Base-by-base conservation (phyloP, 805 yeast species). In the Schwanniomyces pseudopolymorphus region DNA sequence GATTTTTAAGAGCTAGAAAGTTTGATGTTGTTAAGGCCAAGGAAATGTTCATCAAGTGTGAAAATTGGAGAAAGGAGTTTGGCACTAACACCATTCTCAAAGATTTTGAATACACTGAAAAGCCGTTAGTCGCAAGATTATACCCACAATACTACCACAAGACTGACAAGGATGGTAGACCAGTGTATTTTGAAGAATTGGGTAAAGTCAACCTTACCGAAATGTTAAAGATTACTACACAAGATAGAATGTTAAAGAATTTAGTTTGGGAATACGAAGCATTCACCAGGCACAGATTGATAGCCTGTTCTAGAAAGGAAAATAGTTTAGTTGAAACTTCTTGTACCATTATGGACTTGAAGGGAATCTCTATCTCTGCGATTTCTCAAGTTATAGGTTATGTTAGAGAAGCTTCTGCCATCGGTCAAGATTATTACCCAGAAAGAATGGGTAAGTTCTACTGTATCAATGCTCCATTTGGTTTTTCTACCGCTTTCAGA, bases 371-470 rank as follows among this genome's bases (percentile, higher is more conserved):
- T 21, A 76, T 94, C 49, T 74, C 86, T 20, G 72, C 94, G 40
- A 96, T 96, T 21, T 83, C 85, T 53, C 89, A 85, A 64, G 99
- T 94, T 37, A 75, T 89, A 53, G 76, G 85, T 10, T 94, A 90
- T 69, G 96, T 94, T 45, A 84, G 84, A 65, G 97, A 91, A 70
- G 97, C 99, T 8, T 88, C 97, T 11, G 74, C 80, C 60, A 89
- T 94, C 59, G 97, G 98, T 49, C 99, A 94, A 76, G 89, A 94
- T 73, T 92, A 88, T 72, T 94, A 94, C 67, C 99, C 99, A 13
- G 99, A 94, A 77, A 87, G 98, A 70, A 94, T 94, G 99, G 99
- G 99, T 63, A 90, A 88, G 69, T 94, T 92, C 66, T 92, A 90
- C 72, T 74, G 91, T 59, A 89, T 94, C 70, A 94, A 94, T 63